Evolutionary conservation across 169 alveolate genomes (phyloP).

Genomic region (Plasmodium knowlesi): DNA sequence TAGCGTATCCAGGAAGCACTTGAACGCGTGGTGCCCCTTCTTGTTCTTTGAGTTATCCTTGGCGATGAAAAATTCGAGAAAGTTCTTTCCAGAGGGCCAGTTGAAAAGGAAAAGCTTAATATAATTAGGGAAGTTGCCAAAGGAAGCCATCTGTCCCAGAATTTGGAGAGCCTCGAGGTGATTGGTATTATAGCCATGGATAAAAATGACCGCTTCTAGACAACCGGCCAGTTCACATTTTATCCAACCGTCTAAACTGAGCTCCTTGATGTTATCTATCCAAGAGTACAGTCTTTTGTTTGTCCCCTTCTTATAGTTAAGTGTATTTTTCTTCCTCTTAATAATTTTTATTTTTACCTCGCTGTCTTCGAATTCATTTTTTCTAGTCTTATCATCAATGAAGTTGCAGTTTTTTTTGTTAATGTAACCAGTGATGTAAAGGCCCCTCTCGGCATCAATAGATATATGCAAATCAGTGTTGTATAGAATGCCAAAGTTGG

Average conservation of each 20-base stretch:
- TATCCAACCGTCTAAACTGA: constrained; percentile 80
- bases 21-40: constrained; percentile 75
- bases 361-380: constrained; percentile 67
- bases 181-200: constrained; percentile 84
- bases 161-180: constrained; percentile 78
- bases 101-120: constrained; percentile 86
- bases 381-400: constrained; percentile 32
- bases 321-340: constrained; percentile 68
- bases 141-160: constrained; percentile 87
- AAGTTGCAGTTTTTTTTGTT: constrained; percentile 74
- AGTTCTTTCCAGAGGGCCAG: constrained; percentile 87
- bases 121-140: constrained; percentile 88
- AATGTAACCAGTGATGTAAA: constrained; percentile 80
- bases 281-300: constrained; percentile 36
- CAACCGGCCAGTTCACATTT: constrained; percentile 81
- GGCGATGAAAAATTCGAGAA: constrained; percentile 77
- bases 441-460: constrained; percentile 86
- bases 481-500: constrained; percentile 83
- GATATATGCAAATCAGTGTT: constrained; percentile 84
- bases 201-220: constrained; percentile 86
- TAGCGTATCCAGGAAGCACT: constrained; percentile 74
- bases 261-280: constrained; percentile 58
- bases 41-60: constrained; percentile 73
- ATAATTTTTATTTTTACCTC: constrained; percentile 66
- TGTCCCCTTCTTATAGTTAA: constrained; percentile 61